These are phyloP conservation scores for Elsinoe perseae DNA, from an alignment of 2,329 filamentous ascomycete species.

Conservation along the genomic window DNA sequence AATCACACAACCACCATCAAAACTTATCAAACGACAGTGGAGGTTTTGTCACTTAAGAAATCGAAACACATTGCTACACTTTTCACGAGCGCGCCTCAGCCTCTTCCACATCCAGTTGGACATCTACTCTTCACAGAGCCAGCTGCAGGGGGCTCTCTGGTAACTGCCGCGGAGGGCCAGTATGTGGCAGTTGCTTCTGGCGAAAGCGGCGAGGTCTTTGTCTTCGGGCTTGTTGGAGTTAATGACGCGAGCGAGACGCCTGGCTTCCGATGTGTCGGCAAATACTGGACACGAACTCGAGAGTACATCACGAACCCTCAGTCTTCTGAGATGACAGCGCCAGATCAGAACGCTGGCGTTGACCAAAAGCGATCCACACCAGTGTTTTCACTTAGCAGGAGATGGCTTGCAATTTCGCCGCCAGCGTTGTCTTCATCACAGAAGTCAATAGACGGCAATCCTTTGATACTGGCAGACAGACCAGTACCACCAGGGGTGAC, in stretches of 20 bases:
- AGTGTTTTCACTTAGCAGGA: conserved; percentile 60
- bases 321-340: not conserved
- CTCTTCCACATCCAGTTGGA: conserved; percentile 48
- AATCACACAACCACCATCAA: conserved; percentile 35
- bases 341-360: not conserved
- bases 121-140: conserved; percentile 62
- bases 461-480: conserved; percentile 44
- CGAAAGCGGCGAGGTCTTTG: conserved; percentile 75
- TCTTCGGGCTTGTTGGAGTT: conserved; percentile 45
- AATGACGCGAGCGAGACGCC: conserved; percentile 24
- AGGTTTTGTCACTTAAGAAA: conserved; percentile 79
- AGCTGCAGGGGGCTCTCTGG: conserved; percentile 62
- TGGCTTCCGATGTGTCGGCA: conserved; percentile 64
- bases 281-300: conserved; percentile 67
- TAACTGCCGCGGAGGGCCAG: conserved; percentile 63
- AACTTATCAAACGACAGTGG: conserved; percentile 77
- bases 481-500: conserved; percentile 49
- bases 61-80: conserved; percentile 64
- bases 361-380: conserved; percentile 33
- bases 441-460: conserved; percentile 59
- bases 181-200: conserved; percentile 71
- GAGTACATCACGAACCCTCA: conserved; percentile 7
- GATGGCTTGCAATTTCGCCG: conserved; percentile 72
- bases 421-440: conserved; percentile 59
- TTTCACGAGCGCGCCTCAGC: conserved; percentile 58